phyloP scores from a whole-genome alignment of 768 basidiomycete species.

The Panaeolus cyanescens region DNA sequence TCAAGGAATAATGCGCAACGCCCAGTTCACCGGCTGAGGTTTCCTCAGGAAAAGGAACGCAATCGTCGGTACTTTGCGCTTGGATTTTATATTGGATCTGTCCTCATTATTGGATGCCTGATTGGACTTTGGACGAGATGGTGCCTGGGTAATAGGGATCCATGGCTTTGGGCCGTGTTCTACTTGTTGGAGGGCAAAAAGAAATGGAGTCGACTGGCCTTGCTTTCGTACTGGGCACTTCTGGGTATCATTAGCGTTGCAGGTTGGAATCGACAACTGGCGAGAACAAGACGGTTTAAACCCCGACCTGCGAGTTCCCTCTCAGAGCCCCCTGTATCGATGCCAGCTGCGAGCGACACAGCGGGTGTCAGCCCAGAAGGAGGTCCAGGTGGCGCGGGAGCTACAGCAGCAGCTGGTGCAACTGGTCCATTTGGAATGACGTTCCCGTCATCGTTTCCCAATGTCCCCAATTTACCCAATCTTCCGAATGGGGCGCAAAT shows the following conservation, averaged over 20 bases:
- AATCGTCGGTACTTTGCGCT: slow-evolving; percentile 83
- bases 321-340: slow-evolving; percentile 5
- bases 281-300: slow-evolving; percentile 70
- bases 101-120: slow-evolving; percentile 76
- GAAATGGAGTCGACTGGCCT: slow-evolving; percentile 75
- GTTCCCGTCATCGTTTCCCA: slow-evolving; percentile 50
- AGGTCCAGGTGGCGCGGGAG: not conserved
- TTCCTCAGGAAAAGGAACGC: slow-evolving; percentile 81
- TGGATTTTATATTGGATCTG: slow-evolving; percentile 78
- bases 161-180: slow-evolving; percentile 83
- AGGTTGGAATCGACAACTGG: slow-evolving; percentile 92
- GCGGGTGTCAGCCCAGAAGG: slow-evolving; percentile 3
- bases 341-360: slow-evolving; percentile 8
- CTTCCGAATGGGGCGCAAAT: slow-evolving; percentile 45
- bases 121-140: slow-evolving; percentile 94
- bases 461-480: slow-evolving; percentile 55
- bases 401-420: not conserved
- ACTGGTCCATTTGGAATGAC: slow-evolving; percentile 37
- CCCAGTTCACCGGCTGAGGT: slow-evolving; percentile 77
- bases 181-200: slow-evolving; percentile 77
- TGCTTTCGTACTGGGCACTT: slow-evolving; percentile 85
- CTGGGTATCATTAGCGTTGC: slow-evolving; percentile 85
- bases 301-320: slow-evolving; percentile 39
- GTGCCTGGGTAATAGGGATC: slow-evolving; percentile 79
- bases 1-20: slow-evolving; percentile 90